Conservation (phyloP, 192 early-diverging fungal genomes). For the Dispira simplex region DNA sequence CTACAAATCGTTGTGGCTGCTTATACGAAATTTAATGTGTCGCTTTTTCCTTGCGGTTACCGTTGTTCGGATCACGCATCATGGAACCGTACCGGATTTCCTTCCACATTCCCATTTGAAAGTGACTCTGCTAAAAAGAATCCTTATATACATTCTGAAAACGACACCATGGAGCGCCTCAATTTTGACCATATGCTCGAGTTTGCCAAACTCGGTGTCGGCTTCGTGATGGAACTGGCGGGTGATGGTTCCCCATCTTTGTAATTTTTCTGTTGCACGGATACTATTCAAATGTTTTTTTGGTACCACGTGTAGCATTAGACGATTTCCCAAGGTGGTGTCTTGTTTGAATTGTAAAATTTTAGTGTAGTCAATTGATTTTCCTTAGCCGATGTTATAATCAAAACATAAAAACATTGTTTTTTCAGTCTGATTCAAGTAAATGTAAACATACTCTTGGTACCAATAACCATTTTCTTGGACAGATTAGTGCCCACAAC, state of each 20-base stretch:
- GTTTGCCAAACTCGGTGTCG: conserved; percentile 60
- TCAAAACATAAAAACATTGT: too few species aligned
- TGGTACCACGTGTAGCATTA: too few species aligned
- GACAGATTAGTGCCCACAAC: conserved; percentile 69
- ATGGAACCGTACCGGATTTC: conserved; percentile 67
- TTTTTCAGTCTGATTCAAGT: conserved; percentile 12
- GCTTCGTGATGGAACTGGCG: conserved; percentile 64
- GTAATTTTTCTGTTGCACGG: too few species aligned
- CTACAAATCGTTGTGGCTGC: too few species aligned
- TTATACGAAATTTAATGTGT: conserved; percentile 17
- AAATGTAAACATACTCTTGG: conserved; percentile 40
- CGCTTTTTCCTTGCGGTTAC: conserved; percentile 19
- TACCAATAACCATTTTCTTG: conserved; percentile 49
- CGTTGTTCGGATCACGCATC: conserved; percentile 75
- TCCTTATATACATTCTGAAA: conserved; percentile 58
- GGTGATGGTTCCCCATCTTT: too few species aligned
- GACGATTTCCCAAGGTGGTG: too few species aligned
- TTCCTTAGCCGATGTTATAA: too few species aligned
- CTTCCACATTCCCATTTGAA: conserved; percentile 64
- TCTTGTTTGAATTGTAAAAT: too few species aligned
- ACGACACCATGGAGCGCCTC: conserved; percentile 51
- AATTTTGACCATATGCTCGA: conserved; percentile 66
- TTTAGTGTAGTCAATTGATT: too few species aligned
- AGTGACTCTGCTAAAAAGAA: conserved; percentile 39
- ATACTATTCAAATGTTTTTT: too few species aligned